Evolutionary conservation across 2,329 filamentous ascomycete genomes (phyloP).

Genomic region (Colletotrichum orbiculare): DNA sequence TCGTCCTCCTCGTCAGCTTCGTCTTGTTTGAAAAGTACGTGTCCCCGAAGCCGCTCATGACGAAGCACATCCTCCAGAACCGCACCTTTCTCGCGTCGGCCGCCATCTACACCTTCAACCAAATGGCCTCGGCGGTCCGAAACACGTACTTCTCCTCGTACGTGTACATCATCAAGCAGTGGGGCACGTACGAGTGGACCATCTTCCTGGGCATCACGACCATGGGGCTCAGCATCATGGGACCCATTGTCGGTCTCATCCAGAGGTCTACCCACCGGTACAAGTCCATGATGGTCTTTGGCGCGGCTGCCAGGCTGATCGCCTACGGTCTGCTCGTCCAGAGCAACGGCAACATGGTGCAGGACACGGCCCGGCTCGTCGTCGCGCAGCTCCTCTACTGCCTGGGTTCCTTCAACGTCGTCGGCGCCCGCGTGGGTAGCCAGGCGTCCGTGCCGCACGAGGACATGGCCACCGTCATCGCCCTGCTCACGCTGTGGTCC

Average conservation of each 20-base stretch:
- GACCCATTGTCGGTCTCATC: conserved; percentile 49
- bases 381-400: conserved; percentile 51
- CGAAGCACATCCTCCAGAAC: conserved; percentile 46
- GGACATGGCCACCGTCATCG: conserved; percentile 52
- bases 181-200: conserved; percentile 54
- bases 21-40: conserved; percentile 48
- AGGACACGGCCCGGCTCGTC: conserved; percentile 48
- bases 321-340: conserved; percentile 50
- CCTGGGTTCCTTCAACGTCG: conserved; percentile 50
- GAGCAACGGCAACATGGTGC: conserved; percentile 44
- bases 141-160: conserved; percentile 52
- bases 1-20: conserved; percentile 45
- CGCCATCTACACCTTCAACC: conserved; percentile 47
- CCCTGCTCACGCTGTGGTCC: conserved; percentile 52
- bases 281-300: conserved; percentile 54
- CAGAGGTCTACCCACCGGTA: conserved; percentile 53
- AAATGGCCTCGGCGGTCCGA: conserved; percentile 48
- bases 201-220: conserved; percentile 53
- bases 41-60: conserved; percentile 47
- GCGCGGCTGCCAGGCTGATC: conserved; percentile 48
- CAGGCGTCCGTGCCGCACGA: conserved; percentile 56
- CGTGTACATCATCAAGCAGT: conserved; percentile 53
- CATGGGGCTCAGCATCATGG: conserved; percentile 50
- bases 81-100: conserved; percentile 45
- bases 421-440: conserved; percentile 52